Evolutionary conservation across 192 early-diverging fungal species (phyloP).

Genomic region (Backusella sp.): DNA sequence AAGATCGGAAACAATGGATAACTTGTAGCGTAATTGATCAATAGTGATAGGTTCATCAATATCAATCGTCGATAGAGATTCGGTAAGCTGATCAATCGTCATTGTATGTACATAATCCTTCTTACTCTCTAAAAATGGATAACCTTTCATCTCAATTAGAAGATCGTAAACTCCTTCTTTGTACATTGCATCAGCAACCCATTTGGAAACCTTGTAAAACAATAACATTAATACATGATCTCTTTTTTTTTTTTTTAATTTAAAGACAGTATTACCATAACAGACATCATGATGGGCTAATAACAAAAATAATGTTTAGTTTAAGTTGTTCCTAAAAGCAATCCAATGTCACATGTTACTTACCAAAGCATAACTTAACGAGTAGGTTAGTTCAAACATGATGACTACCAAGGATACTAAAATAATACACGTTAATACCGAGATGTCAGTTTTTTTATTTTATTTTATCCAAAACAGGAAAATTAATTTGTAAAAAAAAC

Average conservation of each 20-base stretch:
- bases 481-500: not conserved
- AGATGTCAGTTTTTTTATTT: not conserved
- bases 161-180: constrained; percentile 67
- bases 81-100: constrained; percentile 61
- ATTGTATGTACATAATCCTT: constrained; percentile 66
- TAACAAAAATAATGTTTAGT: constrained; percentile 9
- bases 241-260: not conserved
- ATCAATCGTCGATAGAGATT: constrained; percentile 67
- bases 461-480: not conserved
- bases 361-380: constrained; percentile 81
- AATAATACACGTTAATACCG: not conserved
- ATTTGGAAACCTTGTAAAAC: constrained; percentile 46
- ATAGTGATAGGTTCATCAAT: constrained; percentile 61
- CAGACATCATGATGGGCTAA: constrained; percentile 35
- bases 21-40: constrained; percentile 48
- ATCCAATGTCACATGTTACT: not conserved
- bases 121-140: constrained; percentile 77
- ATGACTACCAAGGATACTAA: constrained; percentile 86
- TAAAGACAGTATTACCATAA: constrained; percentile 18
- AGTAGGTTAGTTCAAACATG: constrained; percentile 98
- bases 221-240: not conserved
- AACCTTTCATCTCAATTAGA: constrained; percentile 65
- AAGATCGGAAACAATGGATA: constrained; percentile 49
- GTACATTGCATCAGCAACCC: constrained; percentile 70
- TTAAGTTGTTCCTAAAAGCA: not conserved